These are phyloP conservation scores for Dichotomopilus funicola DNA, from an alignment of 2,329 filamentous ascomycete species.

Conservation along the genomic window DNA sequence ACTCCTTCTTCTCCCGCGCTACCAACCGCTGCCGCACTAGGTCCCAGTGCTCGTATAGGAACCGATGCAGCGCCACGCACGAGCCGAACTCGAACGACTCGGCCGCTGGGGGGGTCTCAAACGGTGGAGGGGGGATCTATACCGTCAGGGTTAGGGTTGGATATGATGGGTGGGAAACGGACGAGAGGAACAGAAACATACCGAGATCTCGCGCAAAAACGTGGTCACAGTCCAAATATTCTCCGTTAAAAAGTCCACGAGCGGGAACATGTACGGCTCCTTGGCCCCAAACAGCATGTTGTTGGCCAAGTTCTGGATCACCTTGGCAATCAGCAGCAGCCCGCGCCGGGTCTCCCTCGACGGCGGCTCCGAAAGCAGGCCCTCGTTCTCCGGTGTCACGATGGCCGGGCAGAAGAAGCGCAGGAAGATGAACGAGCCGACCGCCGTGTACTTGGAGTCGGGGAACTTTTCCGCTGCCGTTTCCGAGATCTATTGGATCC, in stretches of 20 bases:
- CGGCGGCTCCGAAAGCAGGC: constrained; percentile 53
- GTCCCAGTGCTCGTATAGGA: constrained; percentile 67
- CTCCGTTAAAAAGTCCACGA: constrained; percentile 62
- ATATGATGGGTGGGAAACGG: not conserved
- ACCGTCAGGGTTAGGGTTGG: constrained; percentile 12
- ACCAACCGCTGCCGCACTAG: constrained; percentile 59
- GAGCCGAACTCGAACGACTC: constrained; percentile 64
- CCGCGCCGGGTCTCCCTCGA: constrained; percentile 65
- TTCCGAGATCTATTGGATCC: constrained; percentile 41
- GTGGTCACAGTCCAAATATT: constrained; percentile 63
- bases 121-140: constrained; percentile 42
- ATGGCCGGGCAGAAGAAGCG: constrained; percentile 69
- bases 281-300: constrained; percentile 67
- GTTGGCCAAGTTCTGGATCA: constrained; percentile 65
- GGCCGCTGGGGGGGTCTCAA: constrained; percentile 35
- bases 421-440: constrained; percentile 65
- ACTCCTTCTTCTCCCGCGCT: constrained; percentile 51
- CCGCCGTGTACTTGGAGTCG: constrained; percentile 65
- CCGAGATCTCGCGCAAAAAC: constrained; percentile 62
- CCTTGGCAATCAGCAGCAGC: constrained; percentile 62
- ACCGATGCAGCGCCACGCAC: constrained; percentile 62
- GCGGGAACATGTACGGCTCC: constrained; percentile 65
- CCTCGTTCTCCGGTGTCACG: constrained; percentile 62
- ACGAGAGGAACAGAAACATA: constrained; percentile 29
- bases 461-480: constrained; percentile 59